These are phyloP conservation scores for Zanthoxylum bungeanum DNA, from an alignment of 345 rosid genomes.

Conservation along the genomic window DNA sequence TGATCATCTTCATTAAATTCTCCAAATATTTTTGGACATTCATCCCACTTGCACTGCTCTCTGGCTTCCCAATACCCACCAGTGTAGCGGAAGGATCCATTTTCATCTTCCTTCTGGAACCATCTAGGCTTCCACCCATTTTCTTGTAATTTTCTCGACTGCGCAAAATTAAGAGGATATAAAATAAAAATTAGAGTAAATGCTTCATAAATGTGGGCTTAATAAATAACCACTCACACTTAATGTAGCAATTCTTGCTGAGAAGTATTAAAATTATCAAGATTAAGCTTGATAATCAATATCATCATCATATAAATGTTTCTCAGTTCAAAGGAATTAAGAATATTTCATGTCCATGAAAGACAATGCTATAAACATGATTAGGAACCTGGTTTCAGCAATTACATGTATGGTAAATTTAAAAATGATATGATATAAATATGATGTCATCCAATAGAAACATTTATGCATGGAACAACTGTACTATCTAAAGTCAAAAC, in stretches of 20 bases:
- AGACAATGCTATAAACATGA: not conserved
- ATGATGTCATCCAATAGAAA: not conserved
- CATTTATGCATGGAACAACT: not conserved
- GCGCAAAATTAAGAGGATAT: slow-evolving; percentile 16
- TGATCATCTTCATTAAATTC: slow-evolving; percentile 54
- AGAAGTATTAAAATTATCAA: not conserved
- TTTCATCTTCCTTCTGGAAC: slow-evolving; percentile 59
- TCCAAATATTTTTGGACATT: slow-evolving; percentile 79
- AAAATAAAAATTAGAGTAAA: not conserved
- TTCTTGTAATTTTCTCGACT: slow-evolving; percentile 89
- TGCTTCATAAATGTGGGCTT: not conserved
- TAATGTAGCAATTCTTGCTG: not conserved
- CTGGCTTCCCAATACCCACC: slow-evolving; percentile 99
- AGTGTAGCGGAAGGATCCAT: slow-evolving; percentile 54
- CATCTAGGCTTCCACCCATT: slow-evolving; percentile 92
- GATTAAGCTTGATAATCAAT: not conserved
- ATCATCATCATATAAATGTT: not conserved
- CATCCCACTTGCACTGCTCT: slow-evolving; percentile 58
- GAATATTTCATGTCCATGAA: not conserved
- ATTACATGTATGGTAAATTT: too few species aligned
- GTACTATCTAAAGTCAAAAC: too few species aligned
- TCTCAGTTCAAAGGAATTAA: not conserved
- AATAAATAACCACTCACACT: not conserved
- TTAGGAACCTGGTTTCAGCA: too few species aligned
- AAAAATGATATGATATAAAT: too few species aligned